phyloP scores from a whole-genome alignment of 305 asterid genomes.

The Fraxinus platypoda region DNA sequence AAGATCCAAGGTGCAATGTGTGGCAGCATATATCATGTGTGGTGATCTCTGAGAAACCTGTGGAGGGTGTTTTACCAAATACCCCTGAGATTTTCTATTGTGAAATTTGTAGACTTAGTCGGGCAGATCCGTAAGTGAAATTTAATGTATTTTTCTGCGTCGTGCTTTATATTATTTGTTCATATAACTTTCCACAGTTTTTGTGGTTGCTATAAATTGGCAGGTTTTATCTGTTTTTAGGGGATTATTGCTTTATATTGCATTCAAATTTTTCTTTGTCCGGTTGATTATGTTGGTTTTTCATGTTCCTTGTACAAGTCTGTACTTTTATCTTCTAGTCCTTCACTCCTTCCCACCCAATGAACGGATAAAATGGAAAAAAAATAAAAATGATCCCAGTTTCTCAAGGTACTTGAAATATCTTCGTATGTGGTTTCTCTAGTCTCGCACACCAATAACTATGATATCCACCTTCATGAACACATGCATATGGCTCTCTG shows the following conservation, averaged over 20 bases:
- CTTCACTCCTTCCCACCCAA: not conserved
- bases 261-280: not conserved
- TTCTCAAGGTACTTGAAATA: not conserved
- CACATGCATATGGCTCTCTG: not conserved
- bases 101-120: conserved; percentile 83
- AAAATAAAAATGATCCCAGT: not conserved
- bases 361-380: not conserved
- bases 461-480: not conserved
- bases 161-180: not conserved
- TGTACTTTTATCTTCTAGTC: not conserved
- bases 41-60: conserved; percentile 80
- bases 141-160: not conserved
- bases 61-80: conserved; percentile 59
- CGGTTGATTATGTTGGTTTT: not conserved
- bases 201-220: not conserved
- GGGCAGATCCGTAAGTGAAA: conserved; percentile 95
- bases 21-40: conserved; percentile 97
- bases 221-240: conserved; percentile 2
- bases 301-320: not conserved
- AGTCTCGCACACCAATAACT: not conserved
- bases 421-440: not conserved
- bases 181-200: not conserved
- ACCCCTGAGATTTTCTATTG: conserved; percentile 82
- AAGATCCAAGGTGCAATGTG: conserved; percentile 76
- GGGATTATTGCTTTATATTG: conserved; percentile 12